These are phyloP conservation scores for Geotrichum phurueaensis DNA, from an alignment of 1,139 yeast species.

Conservation along the genomic window DNA sequence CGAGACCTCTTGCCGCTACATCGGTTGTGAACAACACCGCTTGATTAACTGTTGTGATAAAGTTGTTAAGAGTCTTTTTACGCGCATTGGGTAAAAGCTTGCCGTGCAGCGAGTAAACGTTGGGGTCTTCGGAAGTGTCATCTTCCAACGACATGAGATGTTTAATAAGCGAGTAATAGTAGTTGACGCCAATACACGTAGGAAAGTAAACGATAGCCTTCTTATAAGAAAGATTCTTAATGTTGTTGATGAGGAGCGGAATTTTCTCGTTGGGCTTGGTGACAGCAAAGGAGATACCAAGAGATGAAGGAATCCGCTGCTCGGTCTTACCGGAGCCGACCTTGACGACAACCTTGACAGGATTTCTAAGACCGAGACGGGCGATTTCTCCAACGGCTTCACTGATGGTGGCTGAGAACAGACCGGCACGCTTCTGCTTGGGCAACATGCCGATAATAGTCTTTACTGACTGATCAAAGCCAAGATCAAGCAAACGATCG, in stretches of 20 bases:
- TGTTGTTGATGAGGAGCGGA: constrained; percentile 49
- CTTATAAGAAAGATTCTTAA: constrained; percentile 49
- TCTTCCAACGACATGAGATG: constrained; percentile 31
- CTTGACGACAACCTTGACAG: constrained; percentile 73
- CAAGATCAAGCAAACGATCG: constrained; percentile 74
- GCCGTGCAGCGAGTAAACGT: constrained; percentile 55
- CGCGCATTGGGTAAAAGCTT: constrained; percentile 72
- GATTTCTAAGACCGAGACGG: constrained; percentile 70
- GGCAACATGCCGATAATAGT: constrained; percentile 65
- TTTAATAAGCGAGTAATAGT: constrained; percentile 57
- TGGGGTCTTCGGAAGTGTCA: constrained; percentile 3
- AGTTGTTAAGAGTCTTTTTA: constrained; percentile 58
- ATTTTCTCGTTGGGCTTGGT: constrained; percentile 58
- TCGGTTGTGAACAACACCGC: constrained; percentile 54
- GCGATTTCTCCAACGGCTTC: constrained; percentile 52
- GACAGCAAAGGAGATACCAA: constrained; percentile 57
- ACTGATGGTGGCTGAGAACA: constrained; percentile 85
- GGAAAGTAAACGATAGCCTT: constrained; percentile 86
- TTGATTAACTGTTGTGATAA: constrained; percentile 45
- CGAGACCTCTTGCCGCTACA: constrained; percentile 85
- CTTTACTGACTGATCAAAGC: constrained; percentile 66
- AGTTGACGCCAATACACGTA: constrained; percentile 78
- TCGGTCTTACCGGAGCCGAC: constrained; percentile 33
- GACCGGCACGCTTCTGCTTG: constrained; percentile 86
- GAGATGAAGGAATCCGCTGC: constrained; percentile 52